Evolutionary conservation across 768 basidiomycete genomes (phyloP).

Genomic region (Leccinellum rugosiceps): DNA sequence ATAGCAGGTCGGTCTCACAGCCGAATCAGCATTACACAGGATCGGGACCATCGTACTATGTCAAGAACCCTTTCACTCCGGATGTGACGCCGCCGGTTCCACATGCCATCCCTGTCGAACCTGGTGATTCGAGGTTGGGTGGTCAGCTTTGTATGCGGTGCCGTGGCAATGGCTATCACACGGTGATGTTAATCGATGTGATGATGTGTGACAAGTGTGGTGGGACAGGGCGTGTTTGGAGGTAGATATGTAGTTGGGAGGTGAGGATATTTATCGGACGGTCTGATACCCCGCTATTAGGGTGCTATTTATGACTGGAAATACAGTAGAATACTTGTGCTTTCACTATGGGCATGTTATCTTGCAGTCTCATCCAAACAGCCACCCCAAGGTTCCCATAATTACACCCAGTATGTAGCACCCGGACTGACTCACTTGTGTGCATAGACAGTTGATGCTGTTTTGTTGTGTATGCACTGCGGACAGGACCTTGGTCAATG

Average conservation of each 20-base stretch:
- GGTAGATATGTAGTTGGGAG: slow-evolving; percentile 5
- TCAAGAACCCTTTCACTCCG: slow-evolving; percentile 20
- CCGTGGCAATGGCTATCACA: slow-evolving; percentile 56
- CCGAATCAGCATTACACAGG: neutral
- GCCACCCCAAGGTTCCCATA: too few species aligned
- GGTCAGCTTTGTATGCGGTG: slow-evolving; percentile 66
- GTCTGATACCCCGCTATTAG: slow-evolving; percentile 1
- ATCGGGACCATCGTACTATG: slow-evolving; percentile 21
- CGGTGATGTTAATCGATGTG: slow-evolving; percentile 53
- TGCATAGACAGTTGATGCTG: too few species aligned
- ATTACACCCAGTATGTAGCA: too few species aligned
- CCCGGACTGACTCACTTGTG: too few species aligned
- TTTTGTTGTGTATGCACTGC: too few species aligned
- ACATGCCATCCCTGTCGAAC: slow-evolving; percentile 43
- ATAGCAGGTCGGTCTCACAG: slow-evolving; percentile 20
- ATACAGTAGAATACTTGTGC: neutral
- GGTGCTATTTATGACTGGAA: neutral
- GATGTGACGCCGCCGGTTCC: slow-evolving; percentile 32
- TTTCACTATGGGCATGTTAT: neutral
- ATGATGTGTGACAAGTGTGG: slow-evolving; percentile 54
- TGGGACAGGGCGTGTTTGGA: slow-evolving; percentile 60
- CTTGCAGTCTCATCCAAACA: neutral
- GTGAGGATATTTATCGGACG: neutral
- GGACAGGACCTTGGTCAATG: too few species aligned
- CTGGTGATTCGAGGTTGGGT: slow-evolving; percentile 72